These are phyloP conservation scores for Lophiotrema nucula DNA, from an alignment of 495 filamentous ascomycete species.

Conservation along the genomic window DNA sequence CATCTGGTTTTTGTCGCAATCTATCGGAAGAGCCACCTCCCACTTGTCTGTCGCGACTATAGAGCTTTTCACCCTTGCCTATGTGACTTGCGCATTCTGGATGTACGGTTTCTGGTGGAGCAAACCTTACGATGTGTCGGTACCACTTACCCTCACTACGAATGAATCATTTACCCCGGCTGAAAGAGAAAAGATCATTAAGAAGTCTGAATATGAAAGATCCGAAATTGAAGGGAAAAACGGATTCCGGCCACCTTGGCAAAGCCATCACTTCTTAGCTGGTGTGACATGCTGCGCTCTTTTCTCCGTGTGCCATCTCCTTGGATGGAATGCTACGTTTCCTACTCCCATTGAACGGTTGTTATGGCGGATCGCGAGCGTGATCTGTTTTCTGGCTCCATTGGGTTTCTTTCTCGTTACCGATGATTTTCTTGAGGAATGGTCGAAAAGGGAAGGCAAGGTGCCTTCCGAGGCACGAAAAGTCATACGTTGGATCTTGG, in stretches of 20 bases:
- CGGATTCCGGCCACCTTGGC: neutral
- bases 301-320: conserved; percentile 5
- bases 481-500: neutral
- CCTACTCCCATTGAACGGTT: conserved; percentile 2
- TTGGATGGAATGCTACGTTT: conserved; percentile 10
- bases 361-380: conserved; percentile 1
- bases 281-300: neutral
- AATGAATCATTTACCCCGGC: neutral
- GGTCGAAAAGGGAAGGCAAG: neutral
- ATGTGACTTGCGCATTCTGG: conserved; percentile 3
- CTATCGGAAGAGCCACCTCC: conserved; percentile 7
- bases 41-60: conserved; percentile 7
- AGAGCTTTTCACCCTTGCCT: conserved; percentile 22
- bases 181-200: neutral
- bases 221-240: neutral
- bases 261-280: no score
- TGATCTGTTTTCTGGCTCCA: neutral
- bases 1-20: conserved; percentile 8
- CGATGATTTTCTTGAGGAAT: neutral
- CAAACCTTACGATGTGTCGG: conserved; percentile 9
- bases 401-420: neutral
- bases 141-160: neutral
- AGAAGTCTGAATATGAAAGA: neutral
- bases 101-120: conserved; percentile 11
- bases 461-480: neutral